Conservation (phyloP, 176 grass and related monocot genomes). For the Elaeis guineensis region DNA sequence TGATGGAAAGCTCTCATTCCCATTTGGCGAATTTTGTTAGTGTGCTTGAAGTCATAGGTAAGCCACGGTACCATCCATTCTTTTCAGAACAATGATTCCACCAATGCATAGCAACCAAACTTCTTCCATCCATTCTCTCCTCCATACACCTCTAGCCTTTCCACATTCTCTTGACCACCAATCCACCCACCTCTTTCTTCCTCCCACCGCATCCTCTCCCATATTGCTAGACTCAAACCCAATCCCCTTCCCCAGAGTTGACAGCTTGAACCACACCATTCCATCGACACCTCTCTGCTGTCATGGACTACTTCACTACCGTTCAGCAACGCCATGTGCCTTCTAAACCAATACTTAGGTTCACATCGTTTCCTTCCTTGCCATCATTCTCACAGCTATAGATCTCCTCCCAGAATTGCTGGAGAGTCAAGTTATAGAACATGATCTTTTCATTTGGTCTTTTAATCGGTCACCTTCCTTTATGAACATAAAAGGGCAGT, state of each 20-base stretch:
- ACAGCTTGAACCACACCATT: constrained; percentile 45
- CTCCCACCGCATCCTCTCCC: constrained; percentile 66
- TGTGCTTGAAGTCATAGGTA: constrained; percentile 44
- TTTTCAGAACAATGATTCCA: constrained; percentile 55
- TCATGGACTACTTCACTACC: constrained; percentile 7
- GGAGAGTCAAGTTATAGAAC: constrained; percentile 46
- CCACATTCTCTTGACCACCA: constrained; percentile 28
- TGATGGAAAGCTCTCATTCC: not conserved
- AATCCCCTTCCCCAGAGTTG: constrained; percentile 12
- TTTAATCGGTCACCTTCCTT: constrained; percentile 12
- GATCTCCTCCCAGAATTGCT: constrained; percentile 41
- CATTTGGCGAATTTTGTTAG: constrained; percentile 23
- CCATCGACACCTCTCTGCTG: constrained; percentile 18
- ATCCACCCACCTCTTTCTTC: constrained; percentile 40
- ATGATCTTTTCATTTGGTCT: constrained; percentile 33
- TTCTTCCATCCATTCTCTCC: constrained; percentile 5
- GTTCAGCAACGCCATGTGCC: constrained; percentile 22
- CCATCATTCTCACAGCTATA: not conserved
- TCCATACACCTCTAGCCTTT: constrained; percentile 10
- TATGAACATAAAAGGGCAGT: constrained; percentile 44
- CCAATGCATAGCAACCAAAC: constrained; percentile 30
- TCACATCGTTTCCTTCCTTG: not conserved
- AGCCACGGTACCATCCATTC: constrained; percentile 37
- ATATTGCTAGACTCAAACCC: constrained; percentile 33
- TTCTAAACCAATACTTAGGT: not conserved